Conservation (phyloP, 2,329 filamentous ascomycete species). For the Diaporthe sp. region DNA sequence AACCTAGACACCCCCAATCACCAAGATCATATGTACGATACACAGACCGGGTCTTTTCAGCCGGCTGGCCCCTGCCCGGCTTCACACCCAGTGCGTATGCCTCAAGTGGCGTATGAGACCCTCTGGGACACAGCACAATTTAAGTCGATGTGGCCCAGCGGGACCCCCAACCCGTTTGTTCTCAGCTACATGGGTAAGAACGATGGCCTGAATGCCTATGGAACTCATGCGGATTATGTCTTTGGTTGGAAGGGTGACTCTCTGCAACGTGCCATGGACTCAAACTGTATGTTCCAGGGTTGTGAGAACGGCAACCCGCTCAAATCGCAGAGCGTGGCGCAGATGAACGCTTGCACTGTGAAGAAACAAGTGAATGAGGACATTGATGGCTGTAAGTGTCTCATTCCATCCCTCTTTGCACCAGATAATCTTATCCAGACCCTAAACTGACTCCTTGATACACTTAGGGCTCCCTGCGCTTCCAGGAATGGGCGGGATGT, state of each 20-base stretch:
- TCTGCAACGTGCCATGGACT: conserved; percentile 49
- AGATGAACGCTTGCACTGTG: conserved; percentile 50
- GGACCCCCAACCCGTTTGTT: conserved; percentile 49
- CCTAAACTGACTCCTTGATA: background rate
- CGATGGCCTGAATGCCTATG: conserved; percentile 44
- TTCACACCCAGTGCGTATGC: conserved; percentile 48
- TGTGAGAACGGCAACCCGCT: conserved; percentile 50
- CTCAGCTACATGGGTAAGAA: conserved; percentile 40
- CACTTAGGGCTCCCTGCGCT: conserved; percentile 25
- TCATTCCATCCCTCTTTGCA: too few species aligned
- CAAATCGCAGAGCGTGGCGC: conserved; percentile 48
- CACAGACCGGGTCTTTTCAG: conserved; percentile 43
- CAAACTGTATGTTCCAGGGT: conserved; percentile 47
- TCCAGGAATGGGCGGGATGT: conserved; percentile 26
- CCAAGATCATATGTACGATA: conserved; percentile 49
- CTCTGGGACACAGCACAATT: conserved; percentile 57
- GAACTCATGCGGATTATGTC: conserved; percentile 50
- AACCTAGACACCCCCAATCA: conserved; percentile 68
- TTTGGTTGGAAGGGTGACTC: conserved; percentile 51
- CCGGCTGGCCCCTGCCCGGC: conserved; percentile 44
- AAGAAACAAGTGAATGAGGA: conserved; percentile 47
- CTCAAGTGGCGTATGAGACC: conserved; percentile 56
- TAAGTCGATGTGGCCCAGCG: conserved; percentile 52
- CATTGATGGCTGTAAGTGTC: conserved; percentile 47
- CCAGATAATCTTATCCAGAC: background rate